Percentiles rank a stretch among this genome's conserved stretches.
These are phyloP conservation scores for Epichloe gansuensis DNA, from an alignment of 2,329 filamentous ascomycete species.

Conservation along the genomic window DNA sequence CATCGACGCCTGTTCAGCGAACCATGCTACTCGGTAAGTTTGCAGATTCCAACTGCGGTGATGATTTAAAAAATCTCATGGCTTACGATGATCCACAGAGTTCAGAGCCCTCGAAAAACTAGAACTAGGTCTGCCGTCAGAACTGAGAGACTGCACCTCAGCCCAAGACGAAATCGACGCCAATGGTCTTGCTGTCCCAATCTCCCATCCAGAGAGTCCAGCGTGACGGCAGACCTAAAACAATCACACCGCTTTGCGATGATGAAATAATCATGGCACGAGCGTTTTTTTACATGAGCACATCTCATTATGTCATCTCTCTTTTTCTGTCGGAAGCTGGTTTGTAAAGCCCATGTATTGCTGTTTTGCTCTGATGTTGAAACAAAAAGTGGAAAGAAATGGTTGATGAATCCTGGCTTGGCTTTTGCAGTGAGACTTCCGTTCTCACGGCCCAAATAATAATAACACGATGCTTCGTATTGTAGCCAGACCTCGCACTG, in stretches of 20 bases:
- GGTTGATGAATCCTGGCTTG: background rate
- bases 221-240: background rate
- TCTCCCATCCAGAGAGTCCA: background rate
- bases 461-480: too few species aligned
- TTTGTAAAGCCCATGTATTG: background rate
- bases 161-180: background rate
- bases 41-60: background rate
- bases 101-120: background rate
- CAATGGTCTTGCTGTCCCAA: background rate
- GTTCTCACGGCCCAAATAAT: too few species aligned
- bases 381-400: background rate
- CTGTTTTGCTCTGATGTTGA: background rate
- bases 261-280: background rate
- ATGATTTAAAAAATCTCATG: background rate
- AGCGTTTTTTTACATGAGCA: background rate
- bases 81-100: background rate
- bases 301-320: background rate
- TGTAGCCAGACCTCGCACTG: too few species aligned
- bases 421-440: background rate
- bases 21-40: constrained; percentile 20
- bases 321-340: background rate
- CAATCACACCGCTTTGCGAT: background rate
- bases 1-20: constrained; percentile 12
- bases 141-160: background rate
- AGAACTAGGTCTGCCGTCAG: background rate